Conservation (phyloP, 805 yeast genomes). For the Tetrapisispora pingtungensis region DNA sequence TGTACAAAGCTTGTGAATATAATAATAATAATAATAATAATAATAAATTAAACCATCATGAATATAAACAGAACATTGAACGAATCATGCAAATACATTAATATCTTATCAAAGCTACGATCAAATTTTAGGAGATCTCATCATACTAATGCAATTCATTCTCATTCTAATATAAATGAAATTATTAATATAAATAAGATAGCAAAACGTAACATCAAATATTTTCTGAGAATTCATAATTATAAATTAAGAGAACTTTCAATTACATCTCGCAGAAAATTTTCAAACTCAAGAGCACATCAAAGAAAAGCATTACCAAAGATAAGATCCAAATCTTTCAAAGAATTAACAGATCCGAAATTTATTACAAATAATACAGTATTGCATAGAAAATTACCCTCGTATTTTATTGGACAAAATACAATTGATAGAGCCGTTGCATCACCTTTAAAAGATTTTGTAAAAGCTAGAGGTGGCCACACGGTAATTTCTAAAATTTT, state of each 20-base stretch:
- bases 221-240: too few relatives aligned
- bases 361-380: slow-evolving; percentile 30
- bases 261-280: not conserved
- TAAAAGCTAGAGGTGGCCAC: slow-evolving; percentile 81
- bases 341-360: not conserved
- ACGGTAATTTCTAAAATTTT: slow-evolving; percentile 81
- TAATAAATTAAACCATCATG: not conserved
- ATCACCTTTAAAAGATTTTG: slow-evolving; percentile 70
- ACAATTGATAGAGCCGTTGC: slow-evolving; percentile 68
- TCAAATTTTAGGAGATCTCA: too few relatives aligned
- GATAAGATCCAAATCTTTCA: slow-evolving; percentile 1
- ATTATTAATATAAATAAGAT: too few relatives aligned
- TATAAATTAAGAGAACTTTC: not conserved
- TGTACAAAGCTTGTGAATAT: too few relatives aligned
- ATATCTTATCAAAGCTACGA: too few relatives aligned
- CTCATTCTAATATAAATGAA: too few relatives aligned
- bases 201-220: too few relatives aligned
- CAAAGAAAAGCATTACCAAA: slow-evolving; percentile 1
- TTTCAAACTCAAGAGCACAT: not conserved
- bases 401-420: slow-evolving; percentile 76
- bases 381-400: slow-evolving; percentile 40
- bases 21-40: too few relatives aligned
- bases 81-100: not conserved
- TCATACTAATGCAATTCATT: too few relatives aligned
- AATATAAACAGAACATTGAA: too few relatives aligned